These are phyloP conservation scores for Aspergillus costaricaensis DNA, from an alignment of 2,329 filamentous ascomycete species.

Conservation along the genomic window DNA sequence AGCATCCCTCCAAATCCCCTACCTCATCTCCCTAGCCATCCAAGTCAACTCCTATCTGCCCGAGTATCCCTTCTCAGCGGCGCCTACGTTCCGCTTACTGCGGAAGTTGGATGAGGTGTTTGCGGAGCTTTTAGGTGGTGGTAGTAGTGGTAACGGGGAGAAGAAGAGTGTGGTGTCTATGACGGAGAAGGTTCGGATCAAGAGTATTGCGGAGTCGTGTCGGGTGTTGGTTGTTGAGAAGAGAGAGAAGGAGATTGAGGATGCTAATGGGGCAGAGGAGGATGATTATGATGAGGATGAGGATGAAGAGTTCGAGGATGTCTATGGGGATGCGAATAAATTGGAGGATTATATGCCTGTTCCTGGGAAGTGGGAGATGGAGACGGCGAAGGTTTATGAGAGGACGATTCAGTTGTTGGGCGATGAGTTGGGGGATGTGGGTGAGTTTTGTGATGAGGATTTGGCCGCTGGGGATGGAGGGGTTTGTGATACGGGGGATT, in stretches of 20 bases:
- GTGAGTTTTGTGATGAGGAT: constrained; percentile 28
- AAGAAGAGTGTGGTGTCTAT: constrained; percentile 60
- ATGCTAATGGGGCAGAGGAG: constrained; percentile 34
- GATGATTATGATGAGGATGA: constrained; percentile 42
- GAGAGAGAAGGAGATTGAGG: constrained; percentile 47
- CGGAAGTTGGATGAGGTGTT: constrained; percentile 83
- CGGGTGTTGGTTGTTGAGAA: constrained; percentile 70
- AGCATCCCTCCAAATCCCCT: constrained; percentile 75
- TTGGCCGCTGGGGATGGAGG: constrained; percentile 16
- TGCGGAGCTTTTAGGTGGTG: constrained; percentile 62
- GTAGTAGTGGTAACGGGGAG: constrained; percentile 42
- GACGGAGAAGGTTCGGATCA: constrained; percentile 85
- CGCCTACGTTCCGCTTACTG: constrained; percentile 69
- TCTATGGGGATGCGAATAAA: constrained; percentile 33
- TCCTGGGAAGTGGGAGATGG: constrained; percentile 58
- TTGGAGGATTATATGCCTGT: constrained; percentile 41
- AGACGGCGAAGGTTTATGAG: constrained; percentile 76
- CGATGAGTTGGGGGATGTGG: constrained; percentile 58
- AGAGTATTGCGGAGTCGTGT: constrained; percentile 76
- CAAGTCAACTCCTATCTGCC: constrained; percentile 71
- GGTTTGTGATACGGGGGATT: constrained; percentile 1
- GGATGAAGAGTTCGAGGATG: constrained; percentile 34
- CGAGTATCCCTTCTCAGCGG: constrained; percentile 68
- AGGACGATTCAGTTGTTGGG: constrained; percentile 74
- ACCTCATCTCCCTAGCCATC: constrained; percentile 75